Percentiles rank a stretch among this genome's conserved stretches.
Evolutionary conservation across 164 flowering plant genomes (phyloP).

Genomic region (Tetrastigma voinierianum): DNA sequence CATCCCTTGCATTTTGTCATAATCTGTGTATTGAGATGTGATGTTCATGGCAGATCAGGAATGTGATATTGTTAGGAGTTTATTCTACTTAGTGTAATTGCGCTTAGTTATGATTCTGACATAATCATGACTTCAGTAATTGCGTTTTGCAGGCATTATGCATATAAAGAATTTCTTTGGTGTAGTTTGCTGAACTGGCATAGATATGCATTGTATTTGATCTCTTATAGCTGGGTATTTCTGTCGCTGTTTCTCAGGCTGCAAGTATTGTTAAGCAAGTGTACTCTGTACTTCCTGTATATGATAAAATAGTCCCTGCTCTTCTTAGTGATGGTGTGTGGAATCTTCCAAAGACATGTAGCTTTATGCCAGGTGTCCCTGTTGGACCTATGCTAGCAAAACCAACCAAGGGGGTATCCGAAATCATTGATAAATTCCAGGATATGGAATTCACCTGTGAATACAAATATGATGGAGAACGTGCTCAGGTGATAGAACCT

Average conservation of each 20-base stretch:
- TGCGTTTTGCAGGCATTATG: background rate
- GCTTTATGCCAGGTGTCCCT: constrained; percentile 85
- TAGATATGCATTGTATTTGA: background rate
- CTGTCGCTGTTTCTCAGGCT: constrained; percentile 51
- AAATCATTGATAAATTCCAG: constrained; percentile 89
- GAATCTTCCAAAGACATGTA: constrained; percentile 72
- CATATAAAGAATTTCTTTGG: background rate
- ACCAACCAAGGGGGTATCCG: constrained; percentile 91
- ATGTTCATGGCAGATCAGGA: background rate
- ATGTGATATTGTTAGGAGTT: background rate
- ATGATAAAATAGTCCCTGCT: constrained; percentile 77
- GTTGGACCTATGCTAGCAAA: constrained; percentile 98
- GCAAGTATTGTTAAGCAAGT: constrained; percentile 86
- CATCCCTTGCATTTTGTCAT: background rate
- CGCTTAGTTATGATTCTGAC: background rate
- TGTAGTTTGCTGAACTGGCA: background rate
- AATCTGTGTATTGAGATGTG: background rate
- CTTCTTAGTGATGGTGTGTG: constrained; percentile 79
- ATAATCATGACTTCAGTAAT: background rate
- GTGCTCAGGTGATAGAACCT: constrained; percentile 77
- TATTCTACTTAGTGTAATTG: background rate
- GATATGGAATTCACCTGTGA: constrained; percentile 89
- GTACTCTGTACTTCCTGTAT: constrained; percentile 87
- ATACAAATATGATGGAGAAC: constrained; percentile 99
- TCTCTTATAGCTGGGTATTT: background rate